Evolutionary conservation across 805 yeast genomes (phyloP).

Genomic region (Metschnikowia corniflorae): DNA sequence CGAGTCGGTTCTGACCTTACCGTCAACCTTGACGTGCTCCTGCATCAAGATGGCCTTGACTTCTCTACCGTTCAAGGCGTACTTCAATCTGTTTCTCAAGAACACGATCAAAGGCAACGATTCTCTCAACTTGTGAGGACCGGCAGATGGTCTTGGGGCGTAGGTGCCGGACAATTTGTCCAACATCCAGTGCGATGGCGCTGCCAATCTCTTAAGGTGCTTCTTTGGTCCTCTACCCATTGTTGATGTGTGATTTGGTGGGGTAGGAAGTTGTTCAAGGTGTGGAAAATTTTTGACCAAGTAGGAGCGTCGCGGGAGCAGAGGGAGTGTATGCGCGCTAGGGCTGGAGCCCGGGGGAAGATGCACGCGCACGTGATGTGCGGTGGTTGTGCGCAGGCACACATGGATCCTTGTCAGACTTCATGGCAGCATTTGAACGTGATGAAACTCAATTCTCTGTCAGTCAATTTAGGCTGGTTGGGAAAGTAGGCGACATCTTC

Average conservation of each 20-base stretch:
- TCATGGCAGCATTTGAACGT: too few species aligned
- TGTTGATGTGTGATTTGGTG: constrained; percentile 25
- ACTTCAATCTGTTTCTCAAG: constrained; percentile 97
- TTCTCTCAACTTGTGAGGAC: constrained; percentile 99
- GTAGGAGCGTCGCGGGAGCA: background rate
- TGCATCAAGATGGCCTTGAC: constrained; percentile 97
- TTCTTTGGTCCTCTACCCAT: constrained; percentile 90
- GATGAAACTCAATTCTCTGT: too few species aligned
- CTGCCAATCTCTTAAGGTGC: constrained; percentile 99
- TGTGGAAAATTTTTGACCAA: constrained; percentile 16
- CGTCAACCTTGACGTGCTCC: constrained; percentile 97
- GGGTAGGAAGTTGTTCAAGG: background rate
- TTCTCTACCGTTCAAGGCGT: constrained; percentile 98
- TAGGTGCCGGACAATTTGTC: constrained; percentile 99
- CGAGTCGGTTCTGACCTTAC: constrained; percentile 98
- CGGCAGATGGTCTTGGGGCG: constrained; percentile 99
- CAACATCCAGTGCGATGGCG: constrained; percentile 99
- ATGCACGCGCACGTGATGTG: constrained; percentile 4
- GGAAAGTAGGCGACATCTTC: too few species aligned
- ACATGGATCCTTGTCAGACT: too few species aligned
- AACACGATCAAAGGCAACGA: constrained; percentile 95
- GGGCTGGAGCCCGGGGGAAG: constrained; percentile 6
- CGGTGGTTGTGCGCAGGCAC: too few species aligned
- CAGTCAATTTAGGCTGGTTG: too few species aligned
- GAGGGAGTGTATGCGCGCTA: constrained; percentile 1